Percentiles rank a stretch among this genome's conserved stretches.
Conservation (phyloP, 1,284 basidiomycete genomes). For the Tranzscheliella williamsii region DNA sequence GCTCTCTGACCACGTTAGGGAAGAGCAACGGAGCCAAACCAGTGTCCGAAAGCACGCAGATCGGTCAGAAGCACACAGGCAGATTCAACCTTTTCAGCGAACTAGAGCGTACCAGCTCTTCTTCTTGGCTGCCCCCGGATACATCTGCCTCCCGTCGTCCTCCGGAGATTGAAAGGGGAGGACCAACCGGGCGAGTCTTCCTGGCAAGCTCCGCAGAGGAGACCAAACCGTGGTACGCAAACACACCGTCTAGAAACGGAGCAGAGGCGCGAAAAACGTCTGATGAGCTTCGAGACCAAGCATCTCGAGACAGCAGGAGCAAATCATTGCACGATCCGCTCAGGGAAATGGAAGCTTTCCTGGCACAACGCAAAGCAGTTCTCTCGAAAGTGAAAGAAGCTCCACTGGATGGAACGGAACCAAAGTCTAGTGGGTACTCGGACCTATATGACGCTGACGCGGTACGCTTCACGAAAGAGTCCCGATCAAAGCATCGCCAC, state of each 20-base stretch:
- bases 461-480: too few relatives aligned
- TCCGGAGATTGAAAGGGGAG: too few relatives aligned
- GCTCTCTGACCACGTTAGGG: too few relatives aligned
- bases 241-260: constrained; percentile 29
- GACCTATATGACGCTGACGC: constrained; percentile 35
- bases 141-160: too few relatives aligned
- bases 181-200: too few relatives aligned
- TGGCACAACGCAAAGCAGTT: constrained; percentile 26
- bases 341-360: constrained; percentile 30
- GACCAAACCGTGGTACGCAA: constrained; percentile 50
- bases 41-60: neutral
- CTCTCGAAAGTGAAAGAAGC: neutral
- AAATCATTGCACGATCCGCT: constrained; percentile 51
- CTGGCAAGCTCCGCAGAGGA: constrained; percentile 22
- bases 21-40: neutral
- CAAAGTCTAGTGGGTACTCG: neutral
- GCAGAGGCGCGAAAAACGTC: constrained; percentile 32
- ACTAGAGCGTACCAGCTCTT: too few relatives aligned
- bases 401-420: neutral
- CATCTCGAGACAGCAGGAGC: constrained; percentile 31
- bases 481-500: too few relatives aligned
- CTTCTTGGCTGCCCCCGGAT: too few relatives aligned
- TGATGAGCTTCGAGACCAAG: constrained; percentile 42
- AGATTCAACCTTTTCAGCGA: too few relatives aligned
- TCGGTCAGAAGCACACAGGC: too few relatives aligned